phyloP scores from a whole-genome alignment of 2,329 filamentous ascomycete species.

The Pseudogymnoascus sp. region DNA sequence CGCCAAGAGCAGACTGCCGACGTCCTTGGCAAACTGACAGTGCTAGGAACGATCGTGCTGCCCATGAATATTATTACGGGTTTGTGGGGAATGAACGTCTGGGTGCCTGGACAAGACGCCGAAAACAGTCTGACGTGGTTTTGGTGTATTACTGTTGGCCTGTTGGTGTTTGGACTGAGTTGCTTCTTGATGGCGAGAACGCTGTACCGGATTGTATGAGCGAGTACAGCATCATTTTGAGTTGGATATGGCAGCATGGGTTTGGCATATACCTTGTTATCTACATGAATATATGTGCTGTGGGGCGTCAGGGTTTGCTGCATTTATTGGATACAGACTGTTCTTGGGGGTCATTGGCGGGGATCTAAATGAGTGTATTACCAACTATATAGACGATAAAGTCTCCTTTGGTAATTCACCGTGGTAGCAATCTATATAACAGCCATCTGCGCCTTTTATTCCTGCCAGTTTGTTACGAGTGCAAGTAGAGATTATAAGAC shows the following conservation, averaged over 20 bases:
- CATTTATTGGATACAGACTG: constrained; percentile 1
- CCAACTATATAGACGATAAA: not conserved
- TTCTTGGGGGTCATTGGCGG: not conserved
- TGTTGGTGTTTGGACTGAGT: constrained; percentile 68
- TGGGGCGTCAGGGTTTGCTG: not conserved
- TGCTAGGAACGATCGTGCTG: constrained; percentile 90
- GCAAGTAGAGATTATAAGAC: not conserved
- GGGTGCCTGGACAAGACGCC: constrained; percentile 83
- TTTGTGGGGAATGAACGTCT: constrained; percentile 98
- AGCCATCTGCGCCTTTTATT: not conserved
- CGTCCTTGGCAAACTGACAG: constrained; percentile 87
- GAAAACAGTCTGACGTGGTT: constrained; percentile 73
- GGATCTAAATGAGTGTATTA: not conserved
- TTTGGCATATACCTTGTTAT: not conserved
- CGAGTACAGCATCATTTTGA: not conserved
- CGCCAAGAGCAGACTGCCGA: constrained; percentile 92
- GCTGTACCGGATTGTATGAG: constrained; percentile 27
- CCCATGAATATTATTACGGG: constrained; percentile 99
- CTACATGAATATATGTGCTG: not conserved
- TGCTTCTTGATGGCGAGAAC: constrained; percentile 46
- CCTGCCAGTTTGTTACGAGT: not conserved
- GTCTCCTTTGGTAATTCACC: not conserved
- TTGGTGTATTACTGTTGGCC: constrained; percentile 61
- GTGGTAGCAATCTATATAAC: not conserved
- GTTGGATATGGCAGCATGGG: not conserved